These are phyloP conservation scores for Xenoacremonium recifei DNA, from an alignment of 2,329 filamentous ascomycete species.

Conservation along the genomic window DNA sequence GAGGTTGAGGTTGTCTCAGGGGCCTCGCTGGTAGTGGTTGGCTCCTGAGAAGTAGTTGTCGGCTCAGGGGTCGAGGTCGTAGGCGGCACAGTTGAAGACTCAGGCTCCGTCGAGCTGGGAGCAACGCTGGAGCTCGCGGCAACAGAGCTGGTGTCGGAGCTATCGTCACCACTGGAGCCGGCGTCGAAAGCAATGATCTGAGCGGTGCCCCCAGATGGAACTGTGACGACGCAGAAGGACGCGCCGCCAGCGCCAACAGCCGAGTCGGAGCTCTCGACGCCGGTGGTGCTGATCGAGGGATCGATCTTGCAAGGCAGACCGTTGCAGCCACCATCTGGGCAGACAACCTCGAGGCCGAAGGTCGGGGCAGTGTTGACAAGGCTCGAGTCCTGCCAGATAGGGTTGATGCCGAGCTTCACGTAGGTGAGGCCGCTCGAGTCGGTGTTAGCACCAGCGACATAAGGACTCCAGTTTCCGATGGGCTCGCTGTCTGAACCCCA, in stretches of 20 bases:
- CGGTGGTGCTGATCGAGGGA: conserved; percentile 54
- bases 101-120: conserved; percentile 8
- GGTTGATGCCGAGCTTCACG: conserved; percentile 76
- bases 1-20: conserved; percentile 16
- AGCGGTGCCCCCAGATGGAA: conserved; percentile 63
- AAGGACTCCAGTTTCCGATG: conserved; percentile 75
- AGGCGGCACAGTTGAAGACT: conserved; percentile 24
- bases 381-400: conserved; percentile 61
- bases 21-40: conserved; percentile 11
- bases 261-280: conserved; percentile 54
- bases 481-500: conserved; percentile 66
- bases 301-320: conserved; percentile 75
- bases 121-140: conserved; percentile 1
- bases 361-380: conserved; percentile 58
- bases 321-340: conserved; percentile 63
- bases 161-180: conserved; percentile 37
- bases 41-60: conserved; percentile 13
- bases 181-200: conserved; percentile 62
- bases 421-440: conserved; percentile 64
- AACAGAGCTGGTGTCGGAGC: conserved; percentile 29
- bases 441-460: conserved; percentile 74
- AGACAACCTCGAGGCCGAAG: conserved; percentile 70
- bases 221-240: conserved; percentile 74
- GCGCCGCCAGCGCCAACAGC: conserved; percentile 65
- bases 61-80: conserved; percentile 25